Percentiles rank a stretch among this genome's conserved stretches.
Conservation (phyloP, 2,329 filamentous ascomycete species). For the Phialophora expanda region DNA sequence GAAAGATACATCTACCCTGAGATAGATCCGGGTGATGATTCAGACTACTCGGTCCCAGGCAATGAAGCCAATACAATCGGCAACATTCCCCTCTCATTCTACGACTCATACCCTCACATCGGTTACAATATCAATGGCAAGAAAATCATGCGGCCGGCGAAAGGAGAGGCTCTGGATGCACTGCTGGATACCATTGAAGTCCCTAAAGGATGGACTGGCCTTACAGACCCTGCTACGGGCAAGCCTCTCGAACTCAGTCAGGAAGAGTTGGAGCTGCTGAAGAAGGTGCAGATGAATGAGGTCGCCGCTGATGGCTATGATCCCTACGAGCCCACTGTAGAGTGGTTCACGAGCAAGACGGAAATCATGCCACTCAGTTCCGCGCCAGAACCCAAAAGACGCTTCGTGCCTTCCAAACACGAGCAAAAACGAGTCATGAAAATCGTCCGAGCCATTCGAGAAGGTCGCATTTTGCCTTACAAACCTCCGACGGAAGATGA, state of each 20-base stretch:
- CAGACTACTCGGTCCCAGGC: slow-evolving; percentile 86
- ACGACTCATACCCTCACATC: slow-evolving; percentile 97
- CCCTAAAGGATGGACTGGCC: slow-evolving; percentile 94
- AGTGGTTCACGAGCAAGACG: slow-evolving; percentile 88
- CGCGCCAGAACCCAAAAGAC: slow-evolving; percentile 92
- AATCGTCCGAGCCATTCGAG: slow-evolving; percentile 91
- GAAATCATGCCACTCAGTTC: slow-evolving; percentile 95
- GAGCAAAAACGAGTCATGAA: slow-evolving; percentile 97
- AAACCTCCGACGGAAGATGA: slow-evolving; percentile 75
- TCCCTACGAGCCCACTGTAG: slow-evolving; percentile 90
- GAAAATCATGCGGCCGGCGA: slow-evolving; percentile 94
- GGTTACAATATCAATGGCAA: slow-evolving; percentile 99
- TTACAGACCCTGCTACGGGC: slow-evolving; percentile 92
- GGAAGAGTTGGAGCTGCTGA: slow-evolving; percentile 86
- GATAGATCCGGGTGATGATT: slow-evolving; percentile 93
- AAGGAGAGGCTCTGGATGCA: slow-evolving; percentile 89
- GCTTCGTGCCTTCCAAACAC: slow-evolving; percentile 95
- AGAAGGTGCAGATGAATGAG: slow-evolving; percentile 87
- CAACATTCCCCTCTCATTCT: slow-evolving; percentile 90
- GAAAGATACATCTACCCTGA: slow-evolving; percentile 90
- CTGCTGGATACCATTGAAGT: slow-evolving; percentile 95
- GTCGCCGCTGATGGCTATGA: slow-evolving; percentile 86
- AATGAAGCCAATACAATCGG: slow-evolving; percentile 89
- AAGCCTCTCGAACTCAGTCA: slow-evolving; percentile 86
- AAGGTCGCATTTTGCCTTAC: slow-evolving; percentile 92